A percentile compares a stretch with the other conserved stretches of the same genome.
Conservation (phyloP, 345 rosid genomes). For the Toxicodendron radicans region DNA sequence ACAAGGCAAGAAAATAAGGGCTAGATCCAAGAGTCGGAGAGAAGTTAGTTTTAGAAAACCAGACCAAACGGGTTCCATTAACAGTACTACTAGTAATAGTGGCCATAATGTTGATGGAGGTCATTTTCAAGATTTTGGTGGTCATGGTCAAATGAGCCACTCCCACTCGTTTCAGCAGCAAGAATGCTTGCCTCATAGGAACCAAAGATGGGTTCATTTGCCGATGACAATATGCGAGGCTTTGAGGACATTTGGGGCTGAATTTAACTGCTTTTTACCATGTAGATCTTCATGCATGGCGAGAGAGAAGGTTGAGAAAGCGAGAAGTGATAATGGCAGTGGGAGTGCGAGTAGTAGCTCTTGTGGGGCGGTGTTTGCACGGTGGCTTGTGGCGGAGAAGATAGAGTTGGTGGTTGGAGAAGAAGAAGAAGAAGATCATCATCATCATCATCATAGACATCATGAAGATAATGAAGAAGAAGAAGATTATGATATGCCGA, state of each 20-base stretch:
- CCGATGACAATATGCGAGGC: constrained; percentile 86
- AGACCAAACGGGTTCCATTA: constrained; percentile 22
- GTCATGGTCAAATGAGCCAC: not conserved
- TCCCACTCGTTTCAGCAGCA: constrained; percentile 23
- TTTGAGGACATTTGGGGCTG: constrained; percentile 73
- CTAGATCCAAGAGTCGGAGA: constrained; percentile 64
- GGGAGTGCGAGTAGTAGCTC: constrained; percentile 35
- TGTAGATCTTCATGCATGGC: constrained; percentile 78
- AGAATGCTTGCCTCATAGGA: constrained; percentile 51
- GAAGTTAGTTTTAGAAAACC: constrained; percentile 68
- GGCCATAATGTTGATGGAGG: constrained; percentile 16
- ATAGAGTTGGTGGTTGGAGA: constrained; percentile 75
- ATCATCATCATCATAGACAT: too few species aligned
- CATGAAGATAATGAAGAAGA: constrained; percentile 31
- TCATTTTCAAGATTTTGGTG: constrained; percentile 21
- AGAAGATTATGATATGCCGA: constrained; percentile 23
- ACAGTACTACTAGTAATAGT: not conserved
- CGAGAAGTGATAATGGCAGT: not conserved
- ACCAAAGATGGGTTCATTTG: constrained; percentile 82
- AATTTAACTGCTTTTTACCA: constrained; percentile 81
- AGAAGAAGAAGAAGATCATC: constrained; percentile 23
- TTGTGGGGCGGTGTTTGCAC: constrained; percentile 71
- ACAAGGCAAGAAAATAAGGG: constrained; percentile 70
- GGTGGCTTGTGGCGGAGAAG: constrained; percentile 82
- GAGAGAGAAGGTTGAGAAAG: constrained; percentile 36